Evolutionary conservation across 192 early-diverging fungal genomes (phyloP).

Genomic region (Oehlia diaphana): DNA sequence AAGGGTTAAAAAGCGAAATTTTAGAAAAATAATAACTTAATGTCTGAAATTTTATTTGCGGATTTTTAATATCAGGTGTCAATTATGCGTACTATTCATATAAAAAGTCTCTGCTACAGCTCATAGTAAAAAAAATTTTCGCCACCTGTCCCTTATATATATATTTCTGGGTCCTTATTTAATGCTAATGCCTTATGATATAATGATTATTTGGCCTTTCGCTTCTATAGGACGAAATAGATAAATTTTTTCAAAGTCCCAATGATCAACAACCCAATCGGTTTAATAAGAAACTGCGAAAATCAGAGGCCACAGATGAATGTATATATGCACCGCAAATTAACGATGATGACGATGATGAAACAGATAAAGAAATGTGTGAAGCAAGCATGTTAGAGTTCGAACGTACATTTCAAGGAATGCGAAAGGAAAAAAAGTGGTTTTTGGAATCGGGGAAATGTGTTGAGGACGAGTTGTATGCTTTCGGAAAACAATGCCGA

Average conservation of each 20-base stretch:
- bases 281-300: conserved; percentile 9
- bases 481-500: conserved; percentile 24
- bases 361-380: neutral
- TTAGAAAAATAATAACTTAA: too few relatives aligned
- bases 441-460: conserved; percentile 25
- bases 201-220: neutral
- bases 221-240: neutral
- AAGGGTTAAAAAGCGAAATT: too few relatives aligned
- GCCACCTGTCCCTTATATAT: too few relatives aligned
- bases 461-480: conserved; percentile 34
- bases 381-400: neutral
- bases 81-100: too few relatives aligned
- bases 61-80: too few relatives aligned
- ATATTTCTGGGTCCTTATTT: too few relatives aligned
- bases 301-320: neutral
- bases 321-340: neutral
- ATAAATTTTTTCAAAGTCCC: neutral
- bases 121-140: too few relatives aligned
- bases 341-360: conserved; percentile 2
- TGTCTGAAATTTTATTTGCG: too few relatives aligned
- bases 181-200: neutral
- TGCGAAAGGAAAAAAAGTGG: conserved; percentile 28
- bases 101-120: too few relatives aligned
- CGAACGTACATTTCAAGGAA: neutral
- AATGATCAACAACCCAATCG: conserved; percentile 14